A percentile compares a stretch with the other conserved stretches of the same genome.
Evolutionary conservation across 1,139 yeast genomes (phyloP).

Genomic region (Taphrina pruni): DNA sequence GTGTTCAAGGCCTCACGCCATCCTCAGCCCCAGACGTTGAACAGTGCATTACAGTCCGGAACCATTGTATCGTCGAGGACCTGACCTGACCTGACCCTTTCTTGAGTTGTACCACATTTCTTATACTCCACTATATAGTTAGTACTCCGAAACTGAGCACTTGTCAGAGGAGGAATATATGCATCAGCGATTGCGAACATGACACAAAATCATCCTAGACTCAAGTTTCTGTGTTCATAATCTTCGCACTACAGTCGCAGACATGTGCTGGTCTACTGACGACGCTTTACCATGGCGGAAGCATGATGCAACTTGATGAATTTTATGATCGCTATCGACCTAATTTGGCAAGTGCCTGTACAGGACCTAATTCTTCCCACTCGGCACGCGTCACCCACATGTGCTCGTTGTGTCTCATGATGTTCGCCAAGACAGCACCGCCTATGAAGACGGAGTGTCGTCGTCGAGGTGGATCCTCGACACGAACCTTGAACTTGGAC

Average conservation of each 20-base stretch:
- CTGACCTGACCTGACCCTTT: background rate
- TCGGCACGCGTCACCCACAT: conserved; percentile 95
- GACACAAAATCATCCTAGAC: no score
- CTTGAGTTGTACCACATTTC: background rate
- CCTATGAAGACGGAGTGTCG: conserved; percentile 99
- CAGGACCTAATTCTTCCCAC: conserved; percentile 95
- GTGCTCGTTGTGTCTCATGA: conserved; percentile 97
- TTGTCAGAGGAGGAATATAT: background rate
- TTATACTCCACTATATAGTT: background rate
- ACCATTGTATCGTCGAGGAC: background rate
- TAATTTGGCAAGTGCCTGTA: conserved; percentile 73
- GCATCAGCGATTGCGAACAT: background rate
- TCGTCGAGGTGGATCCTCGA: conserved; percentile 99
- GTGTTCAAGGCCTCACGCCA: background rate
- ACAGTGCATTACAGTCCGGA: background rate
- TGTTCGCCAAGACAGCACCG: conserved; percentile 96
- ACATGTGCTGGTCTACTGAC: no score
- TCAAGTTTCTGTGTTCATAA: no score
- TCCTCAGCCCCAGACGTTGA: background rate
- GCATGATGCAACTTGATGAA: no score
- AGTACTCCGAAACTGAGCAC: background rate
- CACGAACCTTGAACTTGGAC: conserved; percentile 90
- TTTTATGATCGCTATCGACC: conserved; percentile 55
- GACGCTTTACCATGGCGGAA: no score
- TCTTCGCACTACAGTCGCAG: no score